Conservation (phyloP, 129 eudicot genomes). For the Flaveria bidentis region DNA sequence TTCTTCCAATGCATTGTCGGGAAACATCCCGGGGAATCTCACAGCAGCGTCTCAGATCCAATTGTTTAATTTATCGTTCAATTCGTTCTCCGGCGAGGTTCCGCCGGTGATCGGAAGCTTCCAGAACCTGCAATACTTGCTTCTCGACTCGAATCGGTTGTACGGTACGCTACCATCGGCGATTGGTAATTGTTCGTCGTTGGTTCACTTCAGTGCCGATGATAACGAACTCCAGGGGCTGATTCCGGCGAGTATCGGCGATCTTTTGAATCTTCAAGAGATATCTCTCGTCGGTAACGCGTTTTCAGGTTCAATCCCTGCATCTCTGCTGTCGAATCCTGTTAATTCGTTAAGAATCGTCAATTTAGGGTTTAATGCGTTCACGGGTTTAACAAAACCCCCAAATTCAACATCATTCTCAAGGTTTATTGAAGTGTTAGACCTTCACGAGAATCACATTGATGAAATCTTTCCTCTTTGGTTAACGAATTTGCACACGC, state of each 20-base stretch:
- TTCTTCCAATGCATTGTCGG: slow-evolving; percentile 56
- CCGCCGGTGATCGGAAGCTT: slow-evolving; percentile 59
- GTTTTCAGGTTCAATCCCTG: slow-evolving; percentile 59
- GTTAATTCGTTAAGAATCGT: slow-evolving; percentile 40
- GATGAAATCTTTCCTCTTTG: slow-evolving; percentile 53
- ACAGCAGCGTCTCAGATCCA: slow-evolving; percentile 36
- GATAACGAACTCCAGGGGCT: slow-evolving; percentile 54
- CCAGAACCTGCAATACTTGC: slow-evolving; percentile 49
- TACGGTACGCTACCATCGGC: slow-evolving; percentile 80
- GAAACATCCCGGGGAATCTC: slow-evolving; percentile 47
- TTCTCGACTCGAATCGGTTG: slow-evolving; percentile 56
- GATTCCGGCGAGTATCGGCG: slow-evolving; percentile 68
- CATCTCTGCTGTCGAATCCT: slow-evolving; percentile 37
- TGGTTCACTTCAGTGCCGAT: slow-evolving; percentile 64
- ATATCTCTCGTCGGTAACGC: slow-evolving; percentile 48
- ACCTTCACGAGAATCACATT: slow-evolving; percentile 67
- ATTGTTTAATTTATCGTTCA: slow-evolving; percentile 53
- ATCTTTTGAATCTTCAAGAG: slow-evolving; percentile 40
- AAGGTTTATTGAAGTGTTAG: slow-evolving; percentile 43
- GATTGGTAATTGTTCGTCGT: slow-evolving; percentile 56
- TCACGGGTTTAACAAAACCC: slow-evolving; percentile 55
- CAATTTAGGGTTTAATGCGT: slow-evolving; percentile 55
- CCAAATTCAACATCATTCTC: slow-evolving; percentile 29
- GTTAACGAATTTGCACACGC: slow-evolving; percentile 47
- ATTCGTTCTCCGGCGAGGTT: slow-evolving; percentile 62